Percentiles rank a stretch among this genome's conserved stretches.
Conservation (phyloP, 805 yeast species). For the Ogataea methylovora region DNA sequence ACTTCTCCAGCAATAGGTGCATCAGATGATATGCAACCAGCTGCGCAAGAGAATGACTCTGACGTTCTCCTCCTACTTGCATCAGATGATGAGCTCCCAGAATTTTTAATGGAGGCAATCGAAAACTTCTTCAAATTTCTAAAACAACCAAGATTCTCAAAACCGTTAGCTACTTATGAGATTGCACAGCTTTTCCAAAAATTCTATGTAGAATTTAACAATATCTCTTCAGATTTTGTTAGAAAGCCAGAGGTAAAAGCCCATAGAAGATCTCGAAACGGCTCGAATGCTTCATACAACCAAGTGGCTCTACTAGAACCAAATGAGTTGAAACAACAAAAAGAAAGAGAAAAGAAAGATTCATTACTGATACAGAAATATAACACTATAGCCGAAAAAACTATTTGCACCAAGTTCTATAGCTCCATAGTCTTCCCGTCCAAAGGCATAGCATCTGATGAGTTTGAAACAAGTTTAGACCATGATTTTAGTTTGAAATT, state of each 20-base stretch:
- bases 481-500: slow-evolving; percentile 19
- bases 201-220: slow-evolving; percentile 23
- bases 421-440: slow-evolving; percentile 25
- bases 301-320: slow-evolving; percentile 2
- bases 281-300: not conserved
- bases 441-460: slow-evolving; percentile 22
- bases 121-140: slow-evolving; percentile 23
- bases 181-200: slow-evolving; percentile 26
- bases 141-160: slow-evolving; percentile 27
- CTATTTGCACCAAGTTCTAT: slow-evolving; percentile 26
- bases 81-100: slow-evolving; percentile 20
- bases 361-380: slow-evolving; percentile 14
- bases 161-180: slow-evolving; percentile 27
- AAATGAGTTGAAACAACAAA: slow-evolving; percentile 3
- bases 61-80: not conserved
- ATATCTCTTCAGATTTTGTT: slow-evolving; percentile 11
- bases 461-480: slow-evolving; percentile 20
- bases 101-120: slow-evolving; percentile 13
- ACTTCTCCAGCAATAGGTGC: not conserved
- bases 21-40: not conserved
- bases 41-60: not conserved
- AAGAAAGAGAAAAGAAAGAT: slow-evolving; percentile 5
- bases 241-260: slow-evolving; percentile 5
- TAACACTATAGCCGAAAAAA: slow-evolving; percentile 23
- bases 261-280: not conserved